Conservation (phyloP, 1,139 yeast genomes). For the Tardiomyces depauwii region DNA sequence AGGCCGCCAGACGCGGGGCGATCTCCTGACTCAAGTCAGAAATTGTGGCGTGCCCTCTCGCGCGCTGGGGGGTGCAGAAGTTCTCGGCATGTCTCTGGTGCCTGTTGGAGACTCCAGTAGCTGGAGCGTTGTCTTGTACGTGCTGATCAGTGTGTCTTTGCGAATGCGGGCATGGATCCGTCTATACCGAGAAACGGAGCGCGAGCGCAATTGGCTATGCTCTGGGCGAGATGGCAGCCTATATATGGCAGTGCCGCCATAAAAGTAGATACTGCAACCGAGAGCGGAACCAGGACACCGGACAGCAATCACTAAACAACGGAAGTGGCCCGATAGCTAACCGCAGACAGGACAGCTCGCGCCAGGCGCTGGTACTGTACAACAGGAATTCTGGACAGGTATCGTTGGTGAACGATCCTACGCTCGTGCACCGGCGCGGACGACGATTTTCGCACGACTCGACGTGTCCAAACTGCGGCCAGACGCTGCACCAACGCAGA, state of each 20-base stretch:
- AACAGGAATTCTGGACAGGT: slow-evolving; percentile 19
- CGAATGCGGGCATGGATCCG: not conserved
- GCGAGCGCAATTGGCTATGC: too few species aligned
- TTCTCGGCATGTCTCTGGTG: slow-evolving; percentile 19
- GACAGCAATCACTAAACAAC: too few species aligned
- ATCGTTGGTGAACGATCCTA: slow-evolving; percentile 19
- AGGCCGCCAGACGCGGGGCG: too few species aligned
- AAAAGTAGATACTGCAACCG: too few species aligned
- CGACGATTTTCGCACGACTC: not conserved
- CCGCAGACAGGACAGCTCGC: slow-evolving; percentile 18
- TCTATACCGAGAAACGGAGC: not conserved
- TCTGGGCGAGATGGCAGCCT: too few species aligned
- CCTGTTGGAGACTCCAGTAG: slow-evolving; percentile 15
- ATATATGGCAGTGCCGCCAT: too few species aligned
- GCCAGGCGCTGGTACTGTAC: slow-evolving; percentile 23
- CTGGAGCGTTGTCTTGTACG: slow-evolving; percentile 25
- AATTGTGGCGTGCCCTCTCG: too few species aligned
- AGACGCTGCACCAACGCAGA: slow-evolving; percentile 1
- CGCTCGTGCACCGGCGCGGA: not conserved
- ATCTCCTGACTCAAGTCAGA: too few species aligned
- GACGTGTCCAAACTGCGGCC: slow-evolving; percentile 20
- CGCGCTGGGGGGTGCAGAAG: too few species aligned
- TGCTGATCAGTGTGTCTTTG: not conserved
- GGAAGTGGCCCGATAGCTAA: too few species aligned
- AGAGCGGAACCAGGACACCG: too few species aligned